phyloP scores from a whole-genome alignment of 75 land plant genomes.

The Picea sitchensis region DNA sequence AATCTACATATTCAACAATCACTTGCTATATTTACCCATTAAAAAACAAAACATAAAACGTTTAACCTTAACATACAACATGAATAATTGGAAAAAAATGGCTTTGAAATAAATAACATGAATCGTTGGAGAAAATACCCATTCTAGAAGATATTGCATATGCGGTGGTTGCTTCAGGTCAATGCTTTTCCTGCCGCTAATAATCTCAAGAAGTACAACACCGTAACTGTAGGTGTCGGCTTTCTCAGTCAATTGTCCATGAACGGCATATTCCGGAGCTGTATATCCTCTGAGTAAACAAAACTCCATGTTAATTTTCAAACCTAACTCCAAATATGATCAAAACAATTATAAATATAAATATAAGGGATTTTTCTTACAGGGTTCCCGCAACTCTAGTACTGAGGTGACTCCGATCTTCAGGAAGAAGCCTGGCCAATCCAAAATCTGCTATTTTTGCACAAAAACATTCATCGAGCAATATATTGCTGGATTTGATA shows the following conservation, averaged over 20 bases:
- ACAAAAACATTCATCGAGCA: conserved; percentile 22
- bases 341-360: not conserved
- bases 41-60: too few species aligned
- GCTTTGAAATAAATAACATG: too few species aligned
- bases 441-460: conserved; percentile 43
- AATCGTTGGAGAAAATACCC: not conserved
- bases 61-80: too few species aligned
- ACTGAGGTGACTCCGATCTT: conserved; percentile 26
- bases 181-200: conserved; percentile 15
- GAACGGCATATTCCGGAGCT: conserved; percentile 19
- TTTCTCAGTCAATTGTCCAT: conserved; percentile 17
- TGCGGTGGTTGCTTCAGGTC: not conserved
- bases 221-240: conserved; percentile 15
- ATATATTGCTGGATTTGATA: conserved; percentile 52
- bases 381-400: conserved; percentile 42
- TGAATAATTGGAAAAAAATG: too few species aligned
- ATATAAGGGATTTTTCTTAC: conserved; percentile 13
- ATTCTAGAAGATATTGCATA: conserved; percentile 9
- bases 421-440: conserved; percentile 28
- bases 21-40: too few species aligned
- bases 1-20: too few species aligned
- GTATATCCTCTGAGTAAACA: conserved; percentile 10
- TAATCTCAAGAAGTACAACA: conserved; percentile 12
- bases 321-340: not conserved
- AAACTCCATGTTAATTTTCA: too few species aligned